A percentile compares a stretch with the other conserved stretches of the same genome.
Evolutionary conservation across 495 filamentous ascomycete species (phyloP).

Genomic region (Patellaria atrata): DNA sequence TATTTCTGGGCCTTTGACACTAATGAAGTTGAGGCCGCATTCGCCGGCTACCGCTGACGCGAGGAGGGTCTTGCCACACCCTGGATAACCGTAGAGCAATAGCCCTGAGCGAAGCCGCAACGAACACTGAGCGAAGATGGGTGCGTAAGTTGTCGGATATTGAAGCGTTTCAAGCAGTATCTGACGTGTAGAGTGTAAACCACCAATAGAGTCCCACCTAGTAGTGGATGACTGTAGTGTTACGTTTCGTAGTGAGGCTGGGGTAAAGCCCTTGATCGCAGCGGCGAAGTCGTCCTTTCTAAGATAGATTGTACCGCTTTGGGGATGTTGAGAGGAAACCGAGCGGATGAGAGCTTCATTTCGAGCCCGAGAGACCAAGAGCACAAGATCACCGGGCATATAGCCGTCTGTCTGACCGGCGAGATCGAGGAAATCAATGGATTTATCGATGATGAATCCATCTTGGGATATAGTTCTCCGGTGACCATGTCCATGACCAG

Average conservation of each 20-base stretch:
- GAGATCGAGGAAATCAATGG: constrained; percentile 85
- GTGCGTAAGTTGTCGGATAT: constrained; percentile 95
- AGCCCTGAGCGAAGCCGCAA: constrained; percentile 83
- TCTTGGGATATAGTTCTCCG: constrained; percentile 4
- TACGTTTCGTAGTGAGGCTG: constrained; percentile 84
- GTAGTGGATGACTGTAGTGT: constrained; percentile 80
- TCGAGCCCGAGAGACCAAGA: constrained; percentile 73
- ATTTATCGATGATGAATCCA: constrained; percentile 50
- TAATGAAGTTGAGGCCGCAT: constrained; percentile 95
- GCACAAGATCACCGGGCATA: constrained; percentile 85
- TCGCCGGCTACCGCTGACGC: constrained; percentile 90
- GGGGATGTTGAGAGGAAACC: constrained; percentile 29
- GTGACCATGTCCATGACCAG: constrained; percentile 29
- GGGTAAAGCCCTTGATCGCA: constrained; percentile 83
- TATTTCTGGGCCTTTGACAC: constrained; percentile 94
- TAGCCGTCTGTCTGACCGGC: constrained; percentile 91
- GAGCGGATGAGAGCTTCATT: constrained; percentile 82
- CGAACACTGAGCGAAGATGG: constrained; percentile 91
- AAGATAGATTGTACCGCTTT: constrained; percentile 39
- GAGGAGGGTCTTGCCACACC: constrained; percentile 89
- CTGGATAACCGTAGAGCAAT: constrained; percentile 85
- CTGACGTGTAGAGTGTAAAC: constrained; percentile 67
- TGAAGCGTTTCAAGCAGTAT: constrained; percentile 86
- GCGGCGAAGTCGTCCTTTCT: constrained; percentile 58
- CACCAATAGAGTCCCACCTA: constrained; percentile 81